Conservation (phyloP, 495 filamentous ascomycete species). For the Neurospora sp. region DNA sequence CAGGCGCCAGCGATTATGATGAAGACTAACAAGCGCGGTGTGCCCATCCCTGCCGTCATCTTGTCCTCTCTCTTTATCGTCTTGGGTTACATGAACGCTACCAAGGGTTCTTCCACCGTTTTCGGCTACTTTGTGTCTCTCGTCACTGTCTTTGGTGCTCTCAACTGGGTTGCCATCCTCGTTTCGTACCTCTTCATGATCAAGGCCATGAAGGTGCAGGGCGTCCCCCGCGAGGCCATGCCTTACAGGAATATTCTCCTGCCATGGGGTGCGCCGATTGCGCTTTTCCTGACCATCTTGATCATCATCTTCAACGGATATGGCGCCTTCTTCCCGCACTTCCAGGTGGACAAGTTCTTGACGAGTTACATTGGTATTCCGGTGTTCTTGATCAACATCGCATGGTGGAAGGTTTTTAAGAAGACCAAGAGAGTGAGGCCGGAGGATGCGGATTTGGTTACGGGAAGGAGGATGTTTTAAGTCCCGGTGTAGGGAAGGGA, state of each 20-base stretch:
- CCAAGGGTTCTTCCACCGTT: slow-evolving; percentile 53
- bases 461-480: slow-evolving; percentile 15
- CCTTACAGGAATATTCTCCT: slow-evolving; percentile 69
- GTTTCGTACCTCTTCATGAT: slow-evolving; percentile 77
- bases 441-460: slow-evolving; percentile 21
- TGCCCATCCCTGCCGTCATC: slow-evolving; percentile 60
- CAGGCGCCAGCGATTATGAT: slow-evolving; percentile 66
- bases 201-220: slow-evolving; percentile 61
- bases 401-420: slow-evolving; percentile 24
- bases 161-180: slow-evolving; percentile 80
- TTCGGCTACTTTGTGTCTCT: slow-evolving; percentile 84
- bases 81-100: slow-evolving; percentile 72
- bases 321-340: slow-evolving; percentile 43
- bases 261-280: slow-evolving; percentile 52
- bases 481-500: background rate
- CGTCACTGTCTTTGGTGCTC: slow-evolving; percentile 65
- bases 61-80: slow-evolving; percentile 52
- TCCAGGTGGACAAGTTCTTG: slow-evolving; percentile 66
- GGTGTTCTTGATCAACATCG: slow-evolving; percentile 50
- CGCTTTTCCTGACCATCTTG: slow-evolving; percentile 57
- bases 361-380: slow-evolving; percentile 77
- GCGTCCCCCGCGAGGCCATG: slow-evolving; percentile 51
- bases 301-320: slow-evolving; percentile 77
- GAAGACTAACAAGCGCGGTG: slow-evolving; percentile 61
- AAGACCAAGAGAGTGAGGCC: slow-evolving; percentile 24